Conservation (phyloP, 2,329 filamentous ascomycete genomes). For the Fusarium sp. region DNA sequence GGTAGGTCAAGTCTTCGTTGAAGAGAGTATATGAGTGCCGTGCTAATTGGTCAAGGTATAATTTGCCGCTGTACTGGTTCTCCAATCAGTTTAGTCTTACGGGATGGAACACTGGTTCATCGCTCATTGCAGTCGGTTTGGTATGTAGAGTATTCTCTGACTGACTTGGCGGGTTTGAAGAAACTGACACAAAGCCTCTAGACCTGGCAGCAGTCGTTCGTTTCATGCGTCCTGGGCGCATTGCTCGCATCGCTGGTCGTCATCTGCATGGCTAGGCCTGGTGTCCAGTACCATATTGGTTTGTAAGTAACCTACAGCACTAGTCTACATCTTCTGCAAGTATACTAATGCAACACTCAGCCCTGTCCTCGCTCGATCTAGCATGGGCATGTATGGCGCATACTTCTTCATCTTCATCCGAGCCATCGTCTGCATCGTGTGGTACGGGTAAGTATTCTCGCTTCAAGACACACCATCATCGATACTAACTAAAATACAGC, state of each 20-base stretch:
- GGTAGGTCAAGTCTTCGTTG: accelerated
- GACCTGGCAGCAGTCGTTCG: not conserved
- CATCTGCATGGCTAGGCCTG: not conserved
- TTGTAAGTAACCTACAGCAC: not conserved
- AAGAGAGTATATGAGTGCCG: not conserved
- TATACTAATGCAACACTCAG: accelerated
- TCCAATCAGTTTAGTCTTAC: not conserved
- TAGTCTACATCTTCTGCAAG: accelerated
- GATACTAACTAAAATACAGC: not conserved
- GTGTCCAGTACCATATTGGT: not conserved
- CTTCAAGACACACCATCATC: too few relatives aligned
- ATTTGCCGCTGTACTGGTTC: not conserved
- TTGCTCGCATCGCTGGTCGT: not conserved
- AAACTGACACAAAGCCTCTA: too few relatives aligned
- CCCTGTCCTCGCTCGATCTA: not conserved
- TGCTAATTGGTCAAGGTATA: accelerated
- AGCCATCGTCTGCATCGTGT: not conserved
- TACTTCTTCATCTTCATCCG: not conserved
- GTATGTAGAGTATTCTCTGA: not conserved
- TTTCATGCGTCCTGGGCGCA: accelerated
- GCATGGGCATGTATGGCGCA: not conserved
- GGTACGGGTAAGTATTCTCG: not conserved
- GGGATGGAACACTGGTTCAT: not conserved
- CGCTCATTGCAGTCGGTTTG: not conserved
- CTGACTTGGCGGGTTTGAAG: not conserved